Evolutionary conservation across 345 rosid species (phyloP), one percentile per base, ranked within the genome.

Genomic region (Anastatica hierochuntica): DNA sequence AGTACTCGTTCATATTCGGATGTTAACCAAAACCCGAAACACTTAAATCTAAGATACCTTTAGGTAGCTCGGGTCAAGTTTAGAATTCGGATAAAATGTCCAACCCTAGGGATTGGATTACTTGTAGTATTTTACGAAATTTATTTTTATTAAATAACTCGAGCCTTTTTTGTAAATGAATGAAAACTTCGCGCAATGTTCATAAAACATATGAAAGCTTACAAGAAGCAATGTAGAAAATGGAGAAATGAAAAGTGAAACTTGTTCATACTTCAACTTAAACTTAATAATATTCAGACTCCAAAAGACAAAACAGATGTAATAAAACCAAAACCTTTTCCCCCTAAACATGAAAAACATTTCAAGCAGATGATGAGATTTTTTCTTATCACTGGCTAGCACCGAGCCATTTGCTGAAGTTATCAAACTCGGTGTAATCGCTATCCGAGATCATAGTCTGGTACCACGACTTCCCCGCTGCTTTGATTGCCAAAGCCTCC

Each of bases 401-500:
- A n/a, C 82, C 86, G 15, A 87, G 78, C 96, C 96, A 87, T 51
- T 88, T 88, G 2, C 84, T 55, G 79, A 88, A 88, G 72, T 72
- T 78, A 16, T 88, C 96, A 7, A 87, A 87, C 77, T 84, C 94
- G 0, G 95, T 81, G 73, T 83, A 92, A 48, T 92, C 98, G 31
- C 90, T 76, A 71, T 92, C 98, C 0, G 95, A 84, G 14, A 88
- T 83, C 98, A 92, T 92, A 0, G 97, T 88, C 62, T 78, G 63
- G 53, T 88, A 88, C 95, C 95, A 92, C 19, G 96, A 80, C 72
- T 85, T 88, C 7, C 98, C 97, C 2, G 97, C 97, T 6, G 86
- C 71, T 76, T 49, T 85, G 60, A 82, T 70, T 1, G 86, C 82
- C 21, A 78, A 37, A 0, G 88, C 86, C 59, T 83, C 97, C 83